A percentile compares a stretch with the other conserved stretches of the same genome.
Conservation (phyloP, 306 rosid genomes). For the Senna siamea region DNA sequence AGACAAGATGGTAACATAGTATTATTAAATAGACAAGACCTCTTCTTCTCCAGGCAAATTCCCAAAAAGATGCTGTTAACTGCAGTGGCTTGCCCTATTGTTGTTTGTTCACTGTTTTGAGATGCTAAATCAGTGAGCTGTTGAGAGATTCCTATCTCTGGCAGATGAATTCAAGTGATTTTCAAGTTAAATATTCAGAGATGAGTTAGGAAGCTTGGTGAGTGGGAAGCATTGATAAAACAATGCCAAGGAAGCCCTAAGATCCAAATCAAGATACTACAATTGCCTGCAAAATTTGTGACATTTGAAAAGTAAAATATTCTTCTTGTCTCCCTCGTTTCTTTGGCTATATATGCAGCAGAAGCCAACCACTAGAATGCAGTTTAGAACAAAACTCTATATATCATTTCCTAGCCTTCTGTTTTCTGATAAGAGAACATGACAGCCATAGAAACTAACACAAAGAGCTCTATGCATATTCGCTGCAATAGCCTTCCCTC, state of each 20-base stretch:
- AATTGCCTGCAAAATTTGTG: not conserved
- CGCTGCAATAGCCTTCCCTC: conserved; percentile 45
- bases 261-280: conserved; percentile 12
- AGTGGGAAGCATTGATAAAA: conserved; percentile 34
- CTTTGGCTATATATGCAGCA: conserved; percentile 33
- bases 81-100: too few species aligned
- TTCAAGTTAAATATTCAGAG: conserved; percentile 9
- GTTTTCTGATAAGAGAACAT: conserved; percentile 27
- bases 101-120: too few species aligned
- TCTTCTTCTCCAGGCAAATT: too few species aligned
- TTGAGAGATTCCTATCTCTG: not conserved
- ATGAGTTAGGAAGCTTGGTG: conserved; percentile 26
- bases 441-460: conserved; percentile 40
- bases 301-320: conserved; percentile 21
- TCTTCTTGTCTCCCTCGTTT: conserved; percentile 32
- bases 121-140: too few species aligned
- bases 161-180: conserved; percentile 31
- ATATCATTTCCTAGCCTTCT: not conserved
- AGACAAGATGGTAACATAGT: too few species aligned
- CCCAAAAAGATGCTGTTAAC: too few species aligned
- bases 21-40: too few species aligned
- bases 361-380: conserved; percentile 13
- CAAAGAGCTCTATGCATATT: conserved; percentile 35
- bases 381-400: too few species aligned
- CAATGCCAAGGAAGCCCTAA: not conserved